Percentiles rank a stretch among this genome's conserved stretches.
These are phyloP conservation scores for Penicillium egyptiacum DNA, from an alignment of 495 filamentous ascomycete species.

Conservation along the genomic window DNA sequence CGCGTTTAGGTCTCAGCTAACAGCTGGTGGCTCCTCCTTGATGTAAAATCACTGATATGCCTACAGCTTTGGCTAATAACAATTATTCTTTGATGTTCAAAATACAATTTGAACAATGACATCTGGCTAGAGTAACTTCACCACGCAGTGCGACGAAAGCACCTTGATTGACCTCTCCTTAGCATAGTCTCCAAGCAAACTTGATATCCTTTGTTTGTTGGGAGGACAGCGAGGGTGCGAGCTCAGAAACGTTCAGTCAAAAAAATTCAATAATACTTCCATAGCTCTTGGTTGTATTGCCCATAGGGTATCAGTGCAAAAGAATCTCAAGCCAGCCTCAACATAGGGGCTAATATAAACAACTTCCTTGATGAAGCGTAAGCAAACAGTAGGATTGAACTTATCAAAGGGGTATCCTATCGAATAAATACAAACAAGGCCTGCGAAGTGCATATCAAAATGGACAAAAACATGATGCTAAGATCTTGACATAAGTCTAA, in stretches of 20 bases:
- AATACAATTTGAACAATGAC: background rate
- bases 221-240: background rate
- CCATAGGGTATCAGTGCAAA: background rate
- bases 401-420: slow-evolving; percentile 15
- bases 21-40: background rate
- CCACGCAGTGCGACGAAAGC: no score
- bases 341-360: background rate
- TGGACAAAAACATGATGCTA: background rate
- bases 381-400: slow-evolving; percentile 1
- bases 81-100: background rate
- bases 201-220: background rate
- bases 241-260: background rate
- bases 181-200: background rate
- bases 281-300: background rate
- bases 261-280: background rate
- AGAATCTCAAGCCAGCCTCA: background rate
- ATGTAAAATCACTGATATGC: background rate
- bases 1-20: background rate
- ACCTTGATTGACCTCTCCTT: no score
- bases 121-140: background rate
- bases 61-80: background rate
- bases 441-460: background rate
- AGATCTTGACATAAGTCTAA: background rate
- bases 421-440: slow-evolving; percentile 1
- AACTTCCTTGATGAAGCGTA: background rate